Percentiles rank a stretch among this genome's conserved stretches.
Evolutionary conservation across 257 asterid genomes (phyloP).

Genomic region (Solanum corneliomulleri): DNA sequence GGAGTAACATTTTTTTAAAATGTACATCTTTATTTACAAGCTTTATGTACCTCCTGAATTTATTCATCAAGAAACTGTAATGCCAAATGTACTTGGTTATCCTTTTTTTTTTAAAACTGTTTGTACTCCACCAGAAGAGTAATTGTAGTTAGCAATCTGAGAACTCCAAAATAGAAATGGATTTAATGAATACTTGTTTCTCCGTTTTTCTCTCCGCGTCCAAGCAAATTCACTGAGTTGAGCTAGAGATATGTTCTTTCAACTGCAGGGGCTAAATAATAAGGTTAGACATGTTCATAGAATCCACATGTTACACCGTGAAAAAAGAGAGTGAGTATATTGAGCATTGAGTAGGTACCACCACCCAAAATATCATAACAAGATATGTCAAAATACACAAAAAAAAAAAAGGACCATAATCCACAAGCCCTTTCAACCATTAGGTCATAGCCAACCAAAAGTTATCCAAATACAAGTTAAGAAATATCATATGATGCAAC

Average conservation of each 20-base stretch:
- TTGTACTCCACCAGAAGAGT: neutral
- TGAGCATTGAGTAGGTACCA: neutral
- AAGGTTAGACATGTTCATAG: neutral
- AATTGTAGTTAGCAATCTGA: neutral
- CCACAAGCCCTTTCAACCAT: neutral
- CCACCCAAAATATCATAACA: neutral
- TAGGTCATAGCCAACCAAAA: slow-evolving; percentile 17
- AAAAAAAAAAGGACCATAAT: neutral
- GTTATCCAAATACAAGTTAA: neutral
- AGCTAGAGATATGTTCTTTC: neutral
- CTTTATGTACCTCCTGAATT: neutral
- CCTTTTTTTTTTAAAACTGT: neutral
- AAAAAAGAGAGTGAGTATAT: neutral
- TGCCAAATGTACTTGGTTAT: neutral
- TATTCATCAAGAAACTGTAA: neutral
- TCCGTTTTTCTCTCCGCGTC: neutral
- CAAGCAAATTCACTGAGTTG: neutral
- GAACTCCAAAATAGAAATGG: neutral
- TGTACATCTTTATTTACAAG: neutral
- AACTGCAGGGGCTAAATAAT: neutral
- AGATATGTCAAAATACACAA: neutral
- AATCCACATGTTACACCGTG: neutral
- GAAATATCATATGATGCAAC: neutral
- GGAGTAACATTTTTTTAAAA: neutral
- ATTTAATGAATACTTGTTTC: neutral